These are phyloP conservation scores for Magnolia sinica DNA, from an alignment of 164 flowering plant species.

Conservation along the genomic window DNA sequence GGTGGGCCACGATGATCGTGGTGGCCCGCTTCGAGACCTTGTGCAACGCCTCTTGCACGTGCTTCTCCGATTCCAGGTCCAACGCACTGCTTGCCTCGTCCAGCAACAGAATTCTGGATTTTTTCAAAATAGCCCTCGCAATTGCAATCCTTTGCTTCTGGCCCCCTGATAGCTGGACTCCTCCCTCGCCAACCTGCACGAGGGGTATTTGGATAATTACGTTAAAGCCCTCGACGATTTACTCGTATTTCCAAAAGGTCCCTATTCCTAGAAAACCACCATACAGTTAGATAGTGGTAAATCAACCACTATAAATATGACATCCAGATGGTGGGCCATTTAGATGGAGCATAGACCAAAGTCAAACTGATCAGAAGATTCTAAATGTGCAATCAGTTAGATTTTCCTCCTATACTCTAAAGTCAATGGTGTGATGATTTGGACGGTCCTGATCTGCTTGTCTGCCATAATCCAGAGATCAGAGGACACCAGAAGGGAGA, in stretches of 20 bases:
- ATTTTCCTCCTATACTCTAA: no score
- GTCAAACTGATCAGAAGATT: no score
- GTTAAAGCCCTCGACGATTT: neutral
- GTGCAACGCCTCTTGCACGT: constrained; percentile 58
- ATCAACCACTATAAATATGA: no score
- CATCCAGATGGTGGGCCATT: no score
- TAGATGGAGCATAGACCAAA: no score
- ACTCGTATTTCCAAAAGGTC: neutral
- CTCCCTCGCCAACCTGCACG: constrained; percentile 66
- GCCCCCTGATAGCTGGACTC: constrained; percentile 74
- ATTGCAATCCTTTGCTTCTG: constrained; percentile 76
- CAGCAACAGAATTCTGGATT: constrained; percentile 47
- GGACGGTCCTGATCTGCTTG: no score
- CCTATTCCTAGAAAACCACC: no score
- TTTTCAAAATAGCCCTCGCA: constrained; percentile 67
- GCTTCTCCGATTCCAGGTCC: constrained; percentile 74
- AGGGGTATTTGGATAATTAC: neutral
- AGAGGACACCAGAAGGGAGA: no score
- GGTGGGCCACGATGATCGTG: constrained; percentile 65
- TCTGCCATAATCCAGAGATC: no score
- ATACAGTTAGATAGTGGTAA: no score
- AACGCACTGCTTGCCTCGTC: constrained; percentile 84
- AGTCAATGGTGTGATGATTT: no score
- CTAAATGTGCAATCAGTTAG: no score
- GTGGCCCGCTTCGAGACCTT: constrained; percentile 45